Conservation (phyloP, 495 filamentous ascomycete genomes). For the Extremus antarcticus region DNA sequence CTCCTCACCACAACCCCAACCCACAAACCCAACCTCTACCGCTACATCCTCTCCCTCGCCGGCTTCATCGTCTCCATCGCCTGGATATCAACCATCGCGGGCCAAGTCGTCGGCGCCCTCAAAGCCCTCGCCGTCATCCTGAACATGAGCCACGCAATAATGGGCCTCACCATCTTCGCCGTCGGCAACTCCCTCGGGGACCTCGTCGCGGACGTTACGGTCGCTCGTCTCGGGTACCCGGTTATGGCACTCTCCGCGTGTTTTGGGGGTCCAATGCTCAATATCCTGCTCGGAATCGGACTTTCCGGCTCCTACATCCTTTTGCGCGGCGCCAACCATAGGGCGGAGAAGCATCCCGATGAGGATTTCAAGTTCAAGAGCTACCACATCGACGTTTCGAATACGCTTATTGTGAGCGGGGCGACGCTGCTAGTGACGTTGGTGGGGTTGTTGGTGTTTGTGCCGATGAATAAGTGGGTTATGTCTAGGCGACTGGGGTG, state of each 20-base stretch:
- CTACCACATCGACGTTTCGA: constrained; percentile 74
- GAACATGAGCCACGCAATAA: constrained; percentile 86
- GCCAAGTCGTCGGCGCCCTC: constrained; percentile 89
- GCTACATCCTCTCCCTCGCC: constrained; percentile 67
- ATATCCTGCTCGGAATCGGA: constrained; percentile 91
- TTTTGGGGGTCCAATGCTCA: constrained; percentile 95
- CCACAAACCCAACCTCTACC: constrained; percentile 48
- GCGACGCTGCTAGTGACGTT: constrained; percentile 73
- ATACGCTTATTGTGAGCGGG: constrained; percentile 71
- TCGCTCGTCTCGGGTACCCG: constrained; percentile 84
- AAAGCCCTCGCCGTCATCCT: constrained; percentile 90
- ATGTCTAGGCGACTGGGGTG: constrained; percentile 80
- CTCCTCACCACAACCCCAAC: constrained; percentile 49
- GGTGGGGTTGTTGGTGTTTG: constrained; percentile 61
- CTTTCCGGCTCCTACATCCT: constrained; percentile 80
- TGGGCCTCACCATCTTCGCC: constrained; percentile 92
- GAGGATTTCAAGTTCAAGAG: constrained; percentile 32
- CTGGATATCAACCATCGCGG: constrained; percentile 94
- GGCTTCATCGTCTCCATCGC: constrained; percentile 87
- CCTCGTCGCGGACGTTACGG: constrained; percentile 86
- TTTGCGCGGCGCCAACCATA: constrained; percentile 44
- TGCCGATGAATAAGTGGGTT: constrained; percentile 80
- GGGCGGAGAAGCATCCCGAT: constrained; percentile 48
- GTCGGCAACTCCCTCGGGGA: constrained; percentile 94
- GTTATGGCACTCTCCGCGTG: constrained; percentile 96